These are phyloP conservation scores for Amanita subjunquillea DNA, from an alignment of 768 basidiomycete species.

Conservation along the genomic window DNA sequence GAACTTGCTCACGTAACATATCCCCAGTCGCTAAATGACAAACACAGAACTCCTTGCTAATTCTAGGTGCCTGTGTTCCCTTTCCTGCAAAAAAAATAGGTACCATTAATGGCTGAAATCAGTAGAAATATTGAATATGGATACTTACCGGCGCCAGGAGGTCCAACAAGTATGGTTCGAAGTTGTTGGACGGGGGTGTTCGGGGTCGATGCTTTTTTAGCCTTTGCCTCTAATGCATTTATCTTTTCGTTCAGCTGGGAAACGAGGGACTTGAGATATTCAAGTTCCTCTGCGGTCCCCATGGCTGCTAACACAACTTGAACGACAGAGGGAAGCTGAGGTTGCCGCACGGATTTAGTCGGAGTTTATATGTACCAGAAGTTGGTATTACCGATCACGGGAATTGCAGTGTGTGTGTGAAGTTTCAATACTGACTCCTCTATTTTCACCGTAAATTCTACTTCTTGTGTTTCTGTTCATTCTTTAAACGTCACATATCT, in stretches of 20 bases:
- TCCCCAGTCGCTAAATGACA: constrained; percentile 99
- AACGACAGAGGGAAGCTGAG: background rate
- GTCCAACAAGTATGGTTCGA: constrained; percentile 88
- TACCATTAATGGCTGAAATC: background rate
- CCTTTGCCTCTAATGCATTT: constrained; percentile 57
- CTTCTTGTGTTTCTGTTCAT: background rate
- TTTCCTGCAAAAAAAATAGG: constrained; percentile 51
- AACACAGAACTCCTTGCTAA: constrained; percentile 87
- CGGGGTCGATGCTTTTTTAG: constrained; percentile 26
- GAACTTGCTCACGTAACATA: constrained; percentile 94
- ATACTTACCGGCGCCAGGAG: constrained; percentile 87
- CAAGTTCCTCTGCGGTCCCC: constrained; percentile 71
- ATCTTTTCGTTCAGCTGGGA: constrained; percentile 90
- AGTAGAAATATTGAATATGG: background rate
- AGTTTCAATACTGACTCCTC: background rate
- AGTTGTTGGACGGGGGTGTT: constrained; percentile 69
- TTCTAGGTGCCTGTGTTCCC: constrained; percentile 94
- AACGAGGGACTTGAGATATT: constrained; percentile 91
- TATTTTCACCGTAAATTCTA: background rate
- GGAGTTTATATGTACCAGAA: constrained; percentile 15
- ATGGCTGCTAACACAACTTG: constrained; percentile 23
- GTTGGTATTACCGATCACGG: constrained; percentile 3
- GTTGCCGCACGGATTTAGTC: constrained; percentile 10
- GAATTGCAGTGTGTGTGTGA: background rate
- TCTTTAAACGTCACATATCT: background rate